Percentiles rank a stretch among this genome's conserved stretches.
Conservation (phyloP, 2,329 filamentous ascomycete genomes). For the Pseudogymnoascus sp. region DNA sequence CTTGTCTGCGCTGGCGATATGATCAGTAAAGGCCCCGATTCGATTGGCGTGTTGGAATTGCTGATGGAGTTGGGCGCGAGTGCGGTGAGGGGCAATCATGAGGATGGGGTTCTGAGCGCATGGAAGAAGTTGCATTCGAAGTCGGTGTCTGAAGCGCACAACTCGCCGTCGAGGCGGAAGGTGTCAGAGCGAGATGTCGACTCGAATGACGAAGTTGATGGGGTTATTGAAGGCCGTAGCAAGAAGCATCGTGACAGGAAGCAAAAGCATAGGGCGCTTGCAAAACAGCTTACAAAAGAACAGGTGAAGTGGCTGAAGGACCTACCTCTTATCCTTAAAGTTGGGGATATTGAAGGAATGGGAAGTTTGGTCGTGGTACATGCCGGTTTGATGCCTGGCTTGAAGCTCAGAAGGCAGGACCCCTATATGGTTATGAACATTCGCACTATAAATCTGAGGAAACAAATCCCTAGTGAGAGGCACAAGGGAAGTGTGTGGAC, state of each 20-base stretch:
- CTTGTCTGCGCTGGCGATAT: constrained; percentile 71
- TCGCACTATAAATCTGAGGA: constrained; percentile 46
- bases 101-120: constrained; percentile 72
- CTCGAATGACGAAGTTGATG: not conserved
- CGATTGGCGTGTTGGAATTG: constrained; percentile 65
- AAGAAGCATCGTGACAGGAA: constrained; percentile 1
- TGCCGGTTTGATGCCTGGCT: constrained; percentile 71
- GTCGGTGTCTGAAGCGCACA: constrained; percentile 17
- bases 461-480: constrained; percentile 21
- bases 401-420: constrained; percentile 62
- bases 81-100: constrained; percentile 85
- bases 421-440: constrained; percentile 86
- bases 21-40: constrained; percentile 82
- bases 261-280: constrained; percentile 21
- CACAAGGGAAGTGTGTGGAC: constrained; percentile 23
- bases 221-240: not conserved
- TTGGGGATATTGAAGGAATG: constrained; percentile 53
- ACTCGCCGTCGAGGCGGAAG: constrained; percentile 20
- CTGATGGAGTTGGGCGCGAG: constrained; percentile 67
- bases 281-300: constrained; percentile 28
- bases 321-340: constrained; percentile 69
- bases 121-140: constrained; percentile 35
- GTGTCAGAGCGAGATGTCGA: constrained; percentile 22
- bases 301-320: constrained; percentile 62
- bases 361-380: constrained; percentile 71